Evolutionary conservation across 1,284 basidiomycete genomes (phyloP).

Genomic region (Naganishia liquefaciens): DNA sequence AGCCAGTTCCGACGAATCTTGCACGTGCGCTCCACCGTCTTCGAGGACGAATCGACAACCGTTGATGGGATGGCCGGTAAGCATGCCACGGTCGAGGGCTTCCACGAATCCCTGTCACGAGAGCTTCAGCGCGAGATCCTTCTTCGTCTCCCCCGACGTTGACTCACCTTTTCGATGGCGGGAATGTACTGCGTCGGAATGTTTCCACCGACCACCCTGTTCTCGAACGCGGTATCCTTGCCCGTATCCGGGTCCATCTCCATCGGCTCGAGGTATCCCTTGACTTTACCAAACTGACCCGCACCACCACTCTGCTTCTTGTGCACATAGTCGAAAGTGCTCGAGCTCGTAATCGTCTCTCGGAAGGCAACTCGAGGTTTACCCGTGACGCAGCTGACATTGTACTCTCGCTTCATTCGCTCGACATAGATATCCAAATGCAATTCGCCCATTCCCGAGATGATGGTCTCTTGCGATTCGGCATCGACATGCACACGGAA

Average conservation of each 20-base stretch:
- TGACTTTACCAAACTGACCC: conserved; percentile 92
- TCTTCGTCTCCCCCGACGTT: not conserved
- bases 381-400: conserved; percentile 88
- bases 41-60: conserved; percentile 85
- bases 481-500: conserved; percentile 95
- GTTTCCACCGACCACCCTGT: conserved; percentile 85
- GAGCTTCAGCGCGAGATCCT: conserved; percentile 1
- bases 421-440: conserved; percentile 99
- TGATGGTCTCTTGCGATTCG: conserved; percentile 99
- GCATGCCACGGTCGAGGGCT: conserved; percentile 84
- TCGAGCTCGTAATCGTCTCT: conserved; percentile 82
- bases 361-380: conserved; percentile 97
- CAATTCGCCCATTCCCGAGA: conserved; percentile 98
- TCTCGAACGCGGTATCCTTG: conserved; percentile 86
- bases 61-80: conserved; percentile 85
- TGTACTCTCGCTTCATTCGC: conserved; percentile 97
- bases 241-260: conserved; percentile 73
- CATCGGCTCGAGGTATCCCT: conserved; percentile 92
- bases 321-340: conserved; percentile 89
- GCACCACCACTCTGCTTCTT: conserved; percentile 99
- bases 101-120: conserved; percentile 81
- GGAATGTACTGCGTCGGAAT: conserved; percentile 92
- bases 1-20: conserved; percentile 95
- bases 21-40: conserved; percentile 90
- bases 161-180: conserved; percentile 82